Conservation (phyloP, 768 basidiomycete species). For the Stropharia rugosoannulata region DNA sequence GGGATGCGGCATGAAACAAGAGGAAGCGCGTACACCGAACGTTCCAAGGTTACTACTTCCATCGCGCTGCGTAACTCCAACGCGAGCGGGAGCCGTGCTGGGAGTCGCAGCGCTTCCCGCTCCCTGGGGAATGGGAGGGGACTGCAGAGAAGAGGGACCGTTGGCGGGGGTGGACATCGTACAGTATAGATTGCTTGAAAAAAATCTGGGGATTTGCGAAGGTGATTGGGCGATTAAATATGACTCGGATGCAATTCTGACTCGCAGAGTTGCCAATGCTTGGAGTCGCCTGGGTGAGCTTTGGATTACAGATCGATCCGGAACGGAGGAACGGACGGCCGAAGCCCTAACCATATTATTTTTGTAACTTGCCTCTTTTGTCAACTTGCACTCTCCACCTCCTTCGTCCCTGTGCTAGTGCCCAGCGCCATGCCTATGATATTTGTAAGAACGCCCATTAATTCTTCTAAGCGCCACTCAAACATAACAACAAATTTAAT, state of each 20-base stretch:
- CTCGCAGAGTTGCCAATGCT: background rate
- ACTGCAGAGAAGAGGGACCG: slow-evolving; percentile 29
- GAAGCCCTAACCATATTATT: background rate
- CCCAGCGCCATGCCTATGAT: too few relatives aligned
- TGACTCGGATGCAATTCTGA: slow-evolving; percentile 8
- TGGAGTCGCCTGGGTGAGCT: background rate
- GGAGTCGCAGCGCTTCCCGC: slow-evolving; percentile 40
- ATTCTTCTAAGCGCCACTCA: too few relatives aligned
- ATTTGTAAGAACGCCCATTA: too few relatives aligned
- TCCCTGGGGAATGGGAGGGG: slow-evolving; percentile 34
- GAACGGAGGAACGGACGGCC: slow-evolving; percentile 1
- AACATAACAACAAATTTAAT: too few relatives aligned
- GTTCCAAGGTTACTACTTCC: slow-evolving; percentile 66
- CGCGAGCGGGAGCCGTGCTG: slow-evolving; percentile 51
- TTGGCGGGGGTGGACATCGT: slow-evolving; percentile 27
- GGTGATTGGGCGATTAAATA: slow-evolving; percentile 7
- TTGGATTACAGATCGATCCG: slow-evolving; percentile 2
- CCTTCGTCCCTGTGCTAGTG: too few relatives aligned
- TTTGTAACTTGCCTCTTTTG: too few relatives aligned
- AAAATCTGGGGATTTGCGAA: slow-evolving; percentile 2
- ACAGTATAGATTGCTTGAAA: background rate
- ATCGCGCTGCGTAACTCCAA: slow-evolving; percentile 41
- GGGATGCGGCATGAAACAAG: slow-evolving; percentile 3
- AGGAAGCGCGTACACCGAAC: slow-evolving; percentile 53
- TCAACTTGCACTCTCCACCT: too few relatives aligned